Conservation (phyloP, 192 early-diverging fungal genomes). For the Rhizophagus clarus region DNA sequence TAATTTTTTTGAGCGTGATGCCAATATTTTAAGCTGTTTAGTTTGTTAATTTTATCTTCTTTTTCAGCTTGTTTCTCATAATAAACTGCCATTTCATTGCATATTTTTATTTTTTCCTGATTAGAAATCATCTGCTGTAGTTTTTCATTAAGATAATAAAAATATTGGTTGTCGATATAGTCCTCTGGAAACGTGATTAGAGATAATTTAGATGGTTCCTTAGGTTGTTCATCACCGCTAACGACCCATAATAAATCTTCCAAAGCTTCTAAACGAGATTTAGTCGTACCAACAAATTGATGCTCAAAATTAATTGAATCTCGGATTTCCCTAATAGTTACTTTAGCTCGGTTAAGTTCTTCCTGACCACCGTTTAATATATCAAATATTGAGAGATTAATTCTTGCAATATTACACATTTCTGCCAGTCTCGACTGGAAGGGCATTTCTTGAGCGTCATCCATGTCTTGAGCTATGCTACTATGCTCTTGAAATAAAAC, state of each 20-base stretch:
- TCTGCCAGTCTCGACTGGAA: not conserved
- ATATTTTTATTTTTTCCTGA: not conserved
- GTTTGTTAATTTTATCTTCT: not conserved
- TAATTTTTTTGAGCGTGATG: not conserved
- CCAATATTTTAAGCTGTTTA: slow-evolving; percentile 1
- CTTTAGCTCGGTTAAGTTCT: not conserved
- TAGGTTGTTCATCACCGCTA: not conserved
- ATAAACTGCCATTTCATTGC: not conserved
- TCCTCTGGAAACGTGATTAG: not conserved
- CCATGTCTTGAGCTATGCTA: not conserved
- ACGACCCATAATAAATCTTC: slow-evolving; percentile 19
- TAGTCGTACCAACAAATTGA: not conserved
- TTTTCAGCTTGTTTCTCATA: not conserved
- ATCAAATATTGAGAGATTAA: slow-evolving; percentile 9
- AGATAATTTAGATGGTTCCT: not conserved
- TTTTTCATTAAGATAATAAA: not conserved
- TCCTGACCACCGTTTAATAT: not conserved
- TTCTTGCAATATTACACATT: slow-evolving; percentile 10
- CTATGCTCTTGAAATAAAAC: not conserved
- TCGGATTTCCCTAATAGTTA: not conserved
- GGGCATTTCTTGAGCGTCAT: slow-evolving; percentile 2
- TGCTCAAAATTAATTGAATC: not conserved
- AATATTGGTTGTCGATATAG: not conserved
- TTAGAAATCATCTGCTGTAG: not conserved
- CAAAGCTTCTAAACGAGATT: not conserved